phyloP scores from a whole-genome alignment of 2,329 filamentous ascomycete genomes.

The Aureobasidium sp. region DNA sequence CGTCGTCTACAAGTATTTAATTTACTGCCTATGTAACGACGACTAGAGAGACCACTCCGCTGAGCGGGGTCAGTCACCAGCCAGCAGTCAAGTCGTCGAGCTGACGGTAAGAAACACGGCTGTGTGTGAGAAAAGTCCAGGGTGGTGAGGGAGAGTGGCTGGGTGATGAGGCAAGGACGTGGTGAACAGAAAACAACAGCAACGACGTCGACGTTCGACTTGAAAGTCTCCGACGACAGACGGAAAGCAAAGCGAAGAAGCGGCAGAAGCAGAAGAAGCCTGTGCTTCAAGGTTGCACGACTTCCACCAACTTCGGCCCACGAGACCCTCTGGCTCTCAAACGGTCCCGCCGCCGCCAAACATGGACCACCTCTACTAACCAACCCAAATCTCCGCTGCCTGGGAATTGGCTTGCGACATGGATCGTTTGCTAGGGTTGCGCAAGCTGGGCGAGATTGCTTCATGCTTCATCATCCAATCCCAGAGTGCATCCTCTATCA shows the following conservation, averaged over 20 bases:
- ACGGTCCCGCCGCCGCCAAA: conserved; percentile 14
- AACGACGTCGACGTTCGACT: conserved; percentile 4
- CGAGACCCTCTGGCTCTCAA: conserved; percentile 12
- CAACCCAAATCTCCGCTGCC: conserved; percentile 13
- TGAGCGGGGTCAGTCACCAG: conserved; percentile 8
- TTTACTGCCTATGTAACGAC: conserved; percentile 11
- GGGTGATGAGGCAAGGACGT: not conserved
- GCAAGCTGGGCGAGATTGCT: conserved; percentile 7
- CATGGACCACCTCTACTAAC: not conserved
- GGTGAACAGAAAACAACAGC: conserved; percentile 1
- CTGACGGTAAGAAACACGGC: not conserved
- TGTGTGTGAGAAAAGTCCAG: not conserved
- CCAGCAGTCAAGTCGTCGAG: conserved; percentile 5
- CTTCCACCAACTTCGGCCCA: conserved; percentile 6
- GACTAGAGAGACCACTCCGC: conserved; percentile 5
- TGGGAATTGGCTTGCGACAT: conserved; percentile 4
- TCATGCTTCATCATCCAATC: not conserved
- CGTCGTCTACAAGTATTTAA: conserved; percentile 11
- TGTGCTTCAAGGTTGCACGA: conserved; percentile 14
- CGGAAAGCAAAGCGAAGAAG: conserved; percentile 11
- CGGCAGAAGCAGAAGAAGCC: conserved; percentile 11
- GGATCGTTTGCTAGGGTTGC: conserved; percentile 13
- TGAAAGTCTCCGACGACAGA: conserved; percentile 14
- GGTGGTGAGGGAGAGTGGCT: not conserved
- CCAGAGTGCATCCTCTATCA: not conserved